phyloP scores from a whole-genome alignment of 352 stramenopile genomes.

The Phytophthora sp. region DNA sequence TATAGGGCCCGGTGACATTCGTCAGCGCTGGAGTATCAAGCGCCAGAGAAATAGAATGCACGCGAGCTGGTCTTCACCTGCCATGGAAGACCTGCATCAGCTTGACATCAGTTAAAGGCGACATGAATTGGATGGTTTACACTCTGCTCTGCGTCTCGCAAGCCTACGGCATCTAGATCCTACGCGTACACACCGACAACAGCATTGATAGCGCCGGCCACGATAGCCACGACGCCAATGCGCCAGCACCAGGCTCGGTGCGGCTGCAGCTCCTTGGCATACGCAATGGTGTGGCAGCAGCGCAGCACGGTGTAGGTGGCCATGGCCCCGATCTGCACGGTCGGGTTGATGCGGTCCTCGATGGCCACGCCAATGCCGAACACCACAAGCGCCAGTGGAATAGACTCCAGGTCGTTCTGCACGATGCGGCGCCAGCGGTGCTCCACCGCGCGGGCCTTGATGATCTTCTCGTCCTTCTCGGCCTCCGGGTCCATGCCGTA shows the following conservation, averaged over 20 bases:
- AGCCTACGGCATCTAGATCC: neutral
- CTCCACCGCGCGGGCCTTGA: slow-evolving; percentile 37
- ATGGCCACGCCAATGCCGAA: slow-evolving; percentile 47
- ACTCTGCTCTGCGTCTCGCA: neutral
- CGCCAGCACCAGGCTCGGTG: slow-evolving; percentile 47
- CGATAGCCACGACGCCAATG: slow-evolving; percentile 42
- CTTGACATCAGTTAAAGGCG: neutral
- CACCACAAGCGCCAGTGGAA: slow-evolving; percentile 55
- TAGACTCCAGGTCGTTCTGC: slow-evolving; percentile 65
- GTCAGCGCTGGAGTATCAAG: slow-evolving; percentile 1
- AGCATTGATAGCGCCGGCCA: slow-evolving; percentile 47
- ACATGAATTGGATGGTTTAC: slow-evolving; percentile 10
- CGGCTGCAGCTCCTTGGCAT: slow-evolving; percentile 53
- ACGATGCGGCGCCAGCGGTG: slow-evolving; percentile 61
- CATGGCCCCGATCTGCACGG: slow-evolving; percentile 45
- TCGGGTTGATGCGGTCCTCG: slow-evolving; percentile 17
- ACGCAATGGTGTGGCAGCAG: slow-evolving; percentile 52
- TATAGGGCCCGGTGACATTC: neutral
- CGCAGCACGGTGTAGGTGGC: slow-evolving; percentile 50
- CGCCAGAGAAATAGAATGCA: slow-evolving; percentile 5
- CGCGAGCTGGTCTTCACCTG: neutral
- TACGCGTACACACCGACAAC: slow-evolving; percentile 48
- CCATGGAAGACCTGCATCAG: neutral
- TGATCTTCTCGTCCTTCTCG: slow-evolving; percentile 34
- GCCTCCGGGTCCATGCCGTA: slow-evolving; percentile 37